A percentile compares a stretch with the other conserved stretches of the same genome.
phyloP scores from a whole-genome alignment of 2,329 filamentous ascomycete species.

The Scedosporium dehoogii region DNA sequence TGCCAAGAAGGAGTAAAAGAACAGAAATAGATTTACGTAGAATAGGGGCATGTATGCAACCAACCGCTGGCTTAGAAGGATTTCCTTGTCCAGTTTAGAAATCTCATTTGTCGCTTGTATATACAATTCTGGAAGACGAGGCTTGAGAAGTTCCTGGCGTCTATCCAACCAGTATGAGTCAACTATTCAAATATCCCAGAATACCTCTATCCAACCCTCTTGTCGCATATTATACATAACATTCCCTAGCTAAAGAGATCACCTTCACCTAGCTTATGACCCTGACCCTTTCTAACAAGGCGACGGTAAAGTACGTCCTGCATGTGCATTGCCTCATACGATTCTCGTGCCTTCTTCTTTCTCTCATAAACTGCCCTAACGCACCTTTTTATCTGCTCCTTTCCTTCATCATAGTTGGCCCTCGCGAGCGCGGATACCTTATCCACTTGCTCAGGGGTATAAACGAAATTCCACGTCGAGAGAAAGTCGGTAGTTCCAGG shows the following conservation, averaged over 20 bases:
- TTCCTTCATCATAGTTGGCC: conserved; percentile 79
- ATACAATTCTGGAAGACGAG: background rate
- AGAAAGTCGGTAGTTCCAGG: conserved; percentile 77
- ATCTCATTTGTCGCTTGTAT: background rate
- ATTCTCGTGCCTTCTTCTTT: conserved; percentile 62
- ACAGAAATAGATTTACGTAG: background rate
- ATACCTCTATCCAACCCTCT: no score
- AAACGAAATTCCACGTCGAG: conserved; percentile 97
- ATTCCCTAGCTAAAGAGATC: conserved; percentile 50
- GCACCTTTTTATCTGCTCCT: conserved; percentile 65
- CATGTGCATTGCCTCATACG: conserved; percentile 32
- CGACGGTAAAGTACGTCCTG: conserved; percentile 32
- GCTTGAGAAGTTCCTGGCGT: no score
- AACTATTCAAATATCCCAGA: background rate
- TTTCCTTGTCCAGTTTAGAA: background rate
- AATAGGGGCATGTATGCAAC: background rate
- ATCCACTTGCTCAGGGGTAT: conserved; percentile 84
- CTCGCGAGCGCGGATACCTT: conserved; percentile 70
- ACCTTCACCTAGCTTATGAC: conserved; percentile 43
- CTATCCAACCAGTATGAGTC: background rate
- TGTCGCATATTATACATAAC: background rate
- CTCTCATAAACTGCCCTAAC: conserved; percentile 87
- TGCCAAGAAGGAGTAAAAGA: background rate
- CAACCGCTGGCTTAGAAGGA: background rate
- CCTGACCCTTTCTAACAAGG: conserved; percentile 39